Evolutionary conservation across 371 early-diverging fungal genomes (phyloP).

Genomic region (Parasitella parasitica): DNA sequence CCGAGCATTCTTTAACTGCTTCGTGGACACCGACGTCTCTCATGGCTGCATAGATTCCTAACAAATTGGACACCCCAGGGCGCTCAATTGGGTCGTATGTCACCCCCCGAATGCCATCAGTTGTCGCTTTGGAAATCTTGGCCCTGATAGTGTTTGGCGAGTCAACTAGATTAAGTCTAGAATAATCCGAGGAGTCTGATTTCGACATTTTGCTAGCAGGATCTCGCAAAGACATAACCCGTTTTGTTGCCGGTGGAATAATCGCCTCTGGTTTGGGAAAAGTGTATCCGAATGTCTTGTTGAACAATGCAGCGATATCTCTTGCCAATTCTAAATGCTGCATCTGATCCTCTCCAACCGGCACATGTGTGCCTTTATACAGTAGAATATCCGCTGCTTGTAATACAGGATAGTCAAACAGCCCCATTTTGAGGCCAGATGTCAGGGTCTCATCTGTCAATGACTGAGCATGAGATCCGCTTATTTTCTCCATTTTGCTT

Average conservation of each 20-base stretch:
- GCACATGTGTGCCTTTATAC: slow-evolving; percentile 88
- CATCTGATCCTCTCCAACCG: slow-evolving; percentile 93
- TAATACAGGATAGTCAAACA: slow-evolving; percentile 91
- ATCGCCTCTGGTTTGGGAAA: slow-evolving; percentile 75
- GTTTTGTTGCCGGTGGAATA: slow-evolving; percentile 68
- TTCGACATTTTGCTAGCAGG: slow-evolving; percentile 93
- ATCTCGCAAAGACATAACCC: slow-evolving; percentile 84
- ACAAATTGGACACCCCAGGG: slow-evolving; percentile 85
- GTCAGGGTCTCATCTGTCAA: slow-evolving; percentile 51
- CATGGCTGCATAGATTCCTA: slow-evolving; percentile 72
- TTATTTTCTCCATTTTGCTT: slow-evolving; percentile 50
- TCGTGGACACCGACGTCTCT: slow-evolving; percentile 40
- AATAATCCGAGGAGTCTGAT: slow-evolving; percentile 68
- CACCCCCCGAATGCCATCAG: slow-evolving; percentile 70
- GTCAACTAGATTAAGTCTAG: slow-evolving; percentile 81
- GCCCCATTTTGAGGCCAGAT: slow-evolving; percentile 67
- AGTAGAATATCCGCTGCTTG: slow-evolving; percentile 95
- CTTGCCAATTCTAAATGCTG: slow-evolving; percentile 90
- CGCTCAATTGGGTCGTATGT: slow-evolving; percentile 71
- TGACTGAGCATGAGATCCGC: slow-evolving; percentile 34
- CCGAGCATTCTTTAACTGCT: slow-evolving; percentile 46
- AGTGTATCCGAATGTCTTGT: slow-evolving; percentile 61
- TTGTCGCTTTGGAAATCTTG: slow-evolving; percentile 77
- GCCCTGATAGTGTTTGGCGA: slow-evolving; percentile 58
- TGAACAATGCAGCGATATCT: slow-evolving; percentile 75